Conservation (phyloP, 2,329 filamentous ascomycete species). For the Aspergillus vadensis region DNA sequence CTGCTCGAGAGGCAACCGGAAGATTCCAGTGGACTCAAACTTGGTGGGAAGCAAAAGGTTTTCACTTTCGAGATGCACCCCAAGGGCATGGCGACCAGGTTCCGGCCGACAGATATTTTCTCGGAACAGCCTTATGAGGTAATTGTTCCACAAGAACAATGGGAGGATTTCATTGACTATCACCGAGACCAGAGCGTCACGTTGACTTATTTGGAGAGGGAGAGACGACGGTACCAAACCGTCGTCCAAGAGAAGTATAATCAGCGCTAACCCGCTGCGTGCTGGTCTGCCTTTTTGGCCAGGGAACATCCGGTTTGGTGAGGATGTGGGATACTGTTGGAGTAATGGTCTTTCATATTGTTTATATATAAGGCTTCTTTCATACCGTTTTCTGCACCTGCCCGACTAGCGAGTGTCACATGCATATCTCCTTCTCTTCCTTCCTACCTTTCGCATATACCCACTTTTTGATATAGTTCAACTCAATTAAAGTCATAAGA, state of each 20-base stretch:
- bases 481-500: background rate
- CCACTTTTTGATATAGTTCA: too few species aligned
- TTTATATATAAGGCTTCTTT: too few species aligned
- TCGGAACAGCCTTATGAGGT: conserved; percentile 21
- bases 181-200: conserved; percentile 12
- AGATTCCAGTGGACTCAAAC: background rate
- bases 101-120: conserved; percentile 23
- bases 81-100: conserved; percentile 17
- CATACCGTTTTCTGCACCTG: too few species aligned
- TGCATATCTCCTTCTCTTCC: too few species aligned
- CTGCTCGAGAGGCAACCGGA: background rate
- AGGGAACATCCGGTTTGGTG: too few species aligned
- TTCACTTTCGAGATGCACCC: conserved; percentile 23
- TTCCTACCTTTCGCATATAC: too few species aligned
- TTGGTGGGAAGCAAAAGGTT: background rate
- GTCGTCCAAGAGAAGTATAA: background rate
- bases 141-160: conserved; percentile 13
- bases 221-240: conserved; percentile 1
- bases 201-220: conserved; percentile 15
- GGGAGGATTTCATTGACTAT: conserved; percentile 14
- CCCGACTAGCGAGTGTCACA: too few species aligned
- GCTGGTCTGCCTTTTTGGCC: too few species aligned
- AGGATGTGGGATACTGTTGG: too few species aligned
- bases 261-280: background rate
- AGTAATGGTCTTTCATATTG: too few species aligned